Evolutionary conservation across 2,329 filamentous ascomycete genomes (phyloP).

Genomic region (Xylariaceae sp.): DNA sequence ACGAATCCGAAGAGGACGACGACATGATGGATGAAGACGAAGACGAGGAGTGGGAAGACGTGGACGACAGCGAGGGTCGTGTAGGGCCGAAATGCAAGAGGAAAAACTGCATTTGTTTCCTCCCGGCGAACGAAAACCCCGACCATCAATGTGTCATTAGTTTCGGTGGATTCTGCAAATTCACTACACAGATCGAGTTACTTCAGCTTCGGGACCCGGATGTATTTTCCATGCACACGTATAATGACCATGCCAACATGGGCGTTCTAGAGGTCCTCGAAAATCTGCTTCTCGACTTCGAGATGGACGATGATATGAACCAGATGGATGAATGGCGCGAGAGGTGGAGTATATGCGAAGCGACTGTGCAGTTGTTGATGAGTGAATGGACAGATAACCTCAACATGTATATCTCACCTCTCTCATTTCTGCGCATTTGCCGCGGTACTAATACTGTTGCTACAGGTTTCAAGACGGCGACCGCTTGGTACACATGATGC

Average conservation of each 20-base stretch:
- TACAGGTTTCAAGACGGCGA: slow-evolving; percentile 30
- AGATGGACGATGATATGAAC: slow-evolving; percentile 26
- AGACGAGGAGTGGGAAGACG: not conserved
- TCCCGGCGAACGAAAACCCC: slow-evolving; percentile 28
- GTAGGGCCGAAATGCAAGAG: slow-evolving; percentile 16
- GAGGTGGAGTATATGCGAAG: slow-evolving; percentile 39
- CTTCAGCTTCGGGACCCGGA: slow-evolving; percentile 32
- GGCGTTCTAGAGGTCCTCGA: slow-evolving; percentile 40
- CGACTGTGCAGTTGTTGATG: slow-evolving; percentile 28
- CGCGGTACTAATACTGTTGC: not conserved
- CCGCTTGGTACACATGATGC: slow-evolving; percentile 12
- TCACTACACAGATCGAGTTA: slow-evolving; percentile 18
- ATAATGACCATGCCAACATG: slow-evolving; percentile 39
- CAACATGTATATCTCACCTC: slow-evolving; percentile 11
- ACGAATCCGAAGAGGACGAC: slow-evolving; percentile 4
- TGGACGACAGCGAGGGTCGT: slow-evolving; percentile 2
- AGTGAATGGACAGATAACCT: no score
- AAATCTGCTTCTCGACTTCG: slow-evolving; percentile 39
- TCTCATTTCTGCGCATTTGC: no score
- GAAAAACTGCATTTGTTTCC: slow-evolving; percentile 31
- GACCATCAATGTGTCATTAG: slow-evolving; percentile 32
- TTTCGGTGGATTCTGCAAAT: slow-evolving; percentile 28
- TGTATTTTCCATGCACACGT: slow-evolving; percentile 39
- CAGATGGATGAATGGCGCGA: slow-evolving; percentile 30
- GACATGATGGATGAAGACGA: slow-evolving; percentile 2